These are phyloP conservation scores for Arachis monticola DNA, from an alignment of 331 rosid species.

Conservation along the genomic window DNA sequence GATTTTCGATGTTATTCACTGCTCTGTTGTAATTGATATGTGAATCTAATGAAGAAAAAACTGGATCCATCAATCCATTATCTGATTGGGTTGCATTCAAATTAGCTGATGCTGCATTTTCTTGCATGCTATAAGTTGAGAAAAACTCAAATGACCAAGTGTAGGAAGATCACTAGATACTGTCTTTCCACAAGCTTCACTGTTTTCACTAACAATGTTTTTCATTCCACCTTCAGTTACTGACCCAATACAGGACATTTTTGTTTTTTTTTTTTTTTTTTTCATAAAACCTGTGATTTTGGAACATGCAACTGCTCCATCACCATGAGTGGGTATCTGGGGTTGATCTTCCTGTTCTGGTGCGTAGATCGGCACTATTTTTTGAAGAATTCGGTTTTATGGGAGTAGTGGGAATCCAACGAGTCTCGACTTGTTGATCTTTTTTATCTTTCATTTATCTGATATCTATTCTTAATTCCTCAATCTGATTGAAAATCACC, in stretches of 20 bases:
- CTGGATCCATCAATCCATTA: constrained; percentile 25
- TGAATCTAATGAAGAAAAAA: neutral
- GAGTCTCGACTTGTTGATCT: constrained; percentile 38
- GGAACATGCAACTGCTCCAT: constrained; percentile 55
- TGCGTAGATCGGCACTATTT: constrained; percentile 56
- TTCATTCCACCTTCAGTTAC: constrained; percentile 10
- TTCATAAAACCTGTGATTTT: constrained; percentile 33
- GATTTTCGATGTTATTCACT: neutral
- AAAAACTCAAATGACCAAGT: constrained; percentile 29
- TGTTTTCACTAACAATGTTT: constrained; percentile 19
- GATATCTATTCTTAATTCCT: constrained; percentile 45
- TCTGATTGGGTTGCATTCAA: neutral
- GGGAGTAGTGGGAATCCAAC: constrained; percentile 63
- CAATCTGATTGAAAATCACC: neutral
- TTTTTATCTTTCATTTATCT: constrained; percentile 36
- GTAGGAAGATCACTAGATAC: constrained; percentile 18
- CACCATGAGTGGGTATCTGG: constrained; percentile 33
- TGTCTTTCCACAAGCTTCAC: constrained; percentile 4
- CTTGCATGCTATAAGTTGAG: constrained; percentile 42
- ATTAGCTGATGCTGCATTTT: constrained; percentile 31
- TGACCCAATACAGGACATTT: constrained; percentile 9
- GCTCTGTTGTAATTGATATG: neutral
- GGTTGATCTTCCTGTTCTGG: constrained; percentile 33
- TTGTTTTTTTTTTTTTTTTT: neutral
- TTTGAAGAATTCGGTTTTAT: constrained; percentile 46